phyloP scores from a whole-genome alignment of 1,284 basidiomycete genomes.

The Clitocybe nebularis region DNA sequence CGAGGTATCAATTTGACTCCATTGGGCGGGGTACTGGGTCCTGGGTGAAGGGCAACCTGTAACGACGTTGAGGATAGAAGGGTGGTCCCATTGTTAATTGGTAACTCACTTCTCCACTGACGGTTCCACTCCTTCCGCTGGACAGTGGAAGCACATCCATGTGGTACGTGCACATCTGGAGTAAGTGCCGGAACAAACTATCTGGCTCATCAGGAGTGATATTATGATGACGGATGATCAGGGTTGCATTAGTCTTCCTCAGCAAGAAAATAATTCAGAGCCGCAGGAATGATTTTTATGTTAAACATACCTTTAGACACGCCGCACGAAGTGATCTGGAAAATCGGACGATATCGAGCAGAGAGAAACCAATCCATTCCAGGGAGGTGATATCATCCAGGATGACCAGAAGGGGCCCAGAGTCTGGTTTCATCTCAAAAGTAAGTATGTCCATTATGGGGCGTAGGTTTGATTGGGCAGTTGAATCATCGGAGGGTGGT shows the following conservation, averaged over 20 bases:
- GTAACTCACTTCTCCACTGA: constrained; percentile 64
- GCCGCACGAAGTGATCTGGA: constrained; percentile 50
- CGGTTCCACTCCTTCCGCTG: constrained; percentile 68
- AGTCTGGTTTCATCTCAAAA: constrained; percentile 7
- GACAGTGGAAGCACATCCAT: constrained; percentile 64
- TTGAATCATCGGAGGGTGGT: constrained; percentile 15
- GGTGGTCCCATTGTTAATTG: neutral
- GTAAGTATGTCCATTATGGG: constrained; percentile 13
- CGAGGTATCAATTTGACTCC: constrained; percentile 45
- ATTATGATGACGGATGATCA: constrained; percentile 62
- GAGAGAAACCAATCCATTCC: constrained; percentile 61
- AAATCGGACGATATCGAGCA: constrained; percentile 49
- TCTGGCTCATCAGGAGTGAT: constrained; percentile 52
- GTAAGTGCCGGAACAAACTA: constrained; percentile 49
- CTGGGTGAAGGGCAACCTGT: constrained; percentile 61
- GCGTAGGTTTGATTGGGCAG: constrained; percentile 24
- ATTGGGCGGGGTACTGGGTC: constrained; percentile 33
- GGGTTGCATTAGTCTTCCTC: constrained; percentile 41
- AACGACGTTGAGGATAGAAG: neutral
- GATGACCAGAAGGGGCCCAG: constrained; percentile 40
- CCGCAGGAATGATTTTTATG: neutral
- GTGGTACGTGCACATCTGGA: constrained; percentile 60
- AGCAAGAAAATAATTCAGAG: constrained; percentile 2
- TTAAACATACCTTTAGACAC: constrained; percentile 49
- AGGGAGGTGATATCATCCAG: constrained; percentile 63